Percentiles rank a stretch among this genome's conserved stretches.
phyloP scores from a whole-genome alignment of 2,329 filamentous ascomycete genomes.

The Cadophora gregata region DNA sequence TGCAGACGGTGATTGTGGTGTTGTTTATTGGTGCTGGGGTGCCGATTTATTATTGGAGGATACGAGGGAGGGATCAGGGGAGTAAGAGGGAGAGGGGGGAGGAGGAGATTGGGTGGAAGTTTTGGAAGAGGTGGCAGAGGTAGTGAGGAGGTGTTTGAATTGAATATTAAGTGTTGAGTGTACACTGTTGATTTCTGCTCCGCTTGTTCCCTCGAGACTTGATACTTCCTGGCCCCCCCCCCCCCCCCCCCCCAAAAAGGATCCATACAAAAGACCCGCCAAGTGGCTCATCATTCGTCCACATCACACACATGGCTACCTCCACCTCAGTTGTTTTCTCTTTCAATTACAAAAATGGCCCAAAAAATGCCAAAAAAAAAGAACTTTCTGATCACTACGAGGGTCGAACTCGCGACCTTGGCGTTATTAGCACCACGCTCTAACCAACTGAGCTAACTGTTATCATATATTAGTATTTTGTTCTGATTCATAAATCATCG shows the following conservation, averaged over 20 bases:
- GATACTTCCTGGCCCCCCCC: too few relatives aligned
- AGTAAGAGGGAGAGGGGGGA: slow-evolving; percentile 53
- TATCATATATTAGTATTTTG: not conserved
- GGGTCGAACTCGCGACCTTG: slow-evolving; percentile 13
- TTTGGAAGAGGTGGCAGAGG: slow-evolving; percentile 54
- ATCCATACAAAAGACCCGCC: not conserved
- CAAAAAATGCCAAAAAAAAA: too few relatives aligned
- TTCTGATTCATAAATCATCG: not conserved
- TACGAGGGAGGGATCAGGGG: slow-evolving; percentile 66
- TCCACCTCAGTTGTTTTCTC: not conserved
- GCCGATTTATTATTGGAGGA: slow-evolving; percentile 87
- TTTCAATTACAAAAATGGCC: not conserved
- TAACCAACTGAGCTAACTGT: slow-evolving; percentile 10
- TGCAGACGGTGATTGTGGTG: slow-evolving; percentile 88
- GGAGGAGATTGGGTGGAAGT: slow-evolving; percentile 59
- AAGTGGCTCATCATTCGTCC: not conserved
- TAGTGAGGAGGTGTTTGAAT: not conserved
- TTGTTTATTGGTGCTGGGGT: slow-evolving; percentile 84
- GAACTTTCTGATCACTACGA: slow-evolving; percentile 1
- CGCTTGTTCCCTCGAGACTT: not conserved
- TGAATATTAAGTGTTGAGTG: not conserved
- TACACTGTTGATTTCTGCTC: not conserved
- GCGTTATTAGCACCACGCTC: slow-evolving; percentile 12
- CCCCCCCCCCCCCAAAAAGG: too few relatives aligned
- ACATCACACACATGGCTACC: too few relatives aligned